phyloP scores from a whole-genome alignment of 139 green algal genomes.

The Volvox reticuliferus region DNA sequence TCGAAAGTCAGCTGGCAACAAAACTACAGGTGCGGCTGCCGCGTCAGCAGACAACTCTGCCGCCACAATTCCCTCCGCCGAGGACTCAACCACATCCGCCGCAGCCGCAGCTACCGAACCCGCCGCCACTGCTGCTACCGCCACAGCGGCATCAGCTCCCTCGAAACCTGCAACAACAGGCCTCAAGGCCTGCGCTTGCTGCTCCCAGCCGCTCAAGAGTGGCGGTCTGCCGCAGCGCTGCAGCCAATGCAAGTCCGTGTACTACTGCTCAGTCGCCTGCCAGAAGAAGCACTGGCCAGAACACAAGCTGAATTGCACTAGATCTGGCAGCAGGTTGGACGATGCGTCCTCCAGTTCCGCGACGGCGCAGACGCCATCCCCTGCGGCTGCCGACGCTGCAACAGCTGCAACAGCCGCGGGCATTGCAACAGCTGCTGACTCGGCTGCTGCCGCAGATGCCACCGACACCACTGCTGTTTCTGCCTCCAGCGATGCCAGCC shows the following conservation, averaged over 20 bases:
- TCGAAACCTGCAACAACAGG: not conserved
- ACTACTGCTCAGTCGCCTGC: constrained; percentile 50
- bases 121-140: not conserved
- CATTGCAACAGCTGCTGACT: not conserved
- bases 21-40: not conserved
- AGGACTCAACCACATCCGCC: not conserved
- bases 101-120: not conserved
- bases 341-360: not conserved
- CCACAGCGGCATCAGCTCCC: not conserved
- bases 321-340: not conserved
- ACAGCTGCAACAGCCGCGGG: not conserved
- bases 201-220: constrained; percentile 37
- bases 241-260: constrained; percentile 47
- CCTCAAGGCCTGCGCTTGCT: constrained; percentile 50
- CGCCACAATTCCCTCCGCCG: not conserved
- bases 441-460: not conserved
- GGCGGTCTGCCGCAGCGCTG: constrained; percentile 52
- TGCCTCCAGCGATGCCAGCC: not conserved
- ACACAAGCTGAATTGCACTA: constrained; percentile 45
- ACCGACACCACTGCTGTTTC: not conserved
- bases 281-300: constrained; percentile 55
- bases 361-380: not conserved
- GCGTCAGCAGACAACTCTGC: not conserved
- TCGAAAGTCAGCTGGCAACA: not conserved
- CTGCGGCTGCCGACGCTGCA: not conserved